Evolutionary conservation across 108 stramenopile species (phyloP).

Genomic region (Discostella pseudostelligera): DNA sequence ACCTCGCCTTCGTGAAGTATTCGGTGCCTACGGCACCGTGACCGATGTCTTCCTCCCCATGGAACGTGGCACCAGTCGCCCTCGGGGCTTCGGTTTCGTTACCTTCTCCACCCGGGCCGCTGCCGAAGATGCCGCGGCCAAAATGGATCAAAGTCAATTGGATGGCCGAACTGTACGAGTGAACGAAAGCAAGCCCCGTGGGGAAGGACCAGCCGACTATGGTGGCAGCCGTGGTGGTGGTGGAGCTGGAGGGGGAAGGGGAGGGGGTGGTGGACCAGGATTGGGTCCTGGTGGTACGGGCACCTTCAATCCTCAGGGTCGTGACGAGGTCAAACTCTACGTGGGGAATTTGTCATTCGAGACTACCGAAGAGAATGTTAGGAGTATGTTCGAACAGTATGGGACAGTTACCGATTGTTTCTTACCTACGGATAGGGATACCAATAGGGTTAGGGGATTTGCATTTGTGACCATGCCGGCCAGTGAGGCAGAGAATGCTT

Average conservation of each 20-base stretch:
- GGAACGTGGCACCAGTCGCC: constrained; percentile 53
- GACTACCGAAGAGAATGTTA: constrained; percentile 46
- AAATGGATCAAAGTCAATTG: constrained; percentile 49
- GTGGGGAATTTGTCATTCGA: constrained; percentile 72
- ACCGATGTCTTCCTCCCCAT: constrained; percentile 62
- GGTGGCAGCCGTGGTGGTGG: constrained; percentile 24
- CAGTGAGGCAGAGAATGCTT: constrained; percentile 51
- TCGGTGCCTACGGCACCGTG: constrained; percentile 51
- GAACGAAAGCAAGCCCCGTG: constrained; percentile 52
- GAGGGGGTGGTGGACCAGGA: constrained; percentile 37
- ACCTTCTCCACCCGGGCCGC: constrained; percentile 41
- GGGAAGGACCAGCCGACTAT: constrained; percentile 9
- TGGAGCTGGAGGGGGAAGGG: constrained; percentile 16
- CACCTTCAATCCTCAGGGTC: constrained; percentile 71
- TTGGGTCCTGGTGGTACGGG: constrained; percentile 51
- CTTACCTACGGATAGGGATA: constrained; percentile 53
- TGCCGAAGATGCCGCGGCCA: constrained; percentile 52
- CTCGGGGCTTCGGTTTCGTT: constrained; percentile 60
- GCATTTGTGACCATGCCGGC: constrained; percentile 73
- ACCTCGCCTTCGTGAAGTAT: constrained; percentile 47
- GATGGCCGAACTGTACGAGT: constrained; percentile 60
- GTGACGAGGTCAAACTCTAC: constrained; percentile 71
- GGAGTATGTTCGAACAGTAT: constrained; percentile 56
- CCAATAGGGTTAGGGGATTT: constrained; percentile 56
- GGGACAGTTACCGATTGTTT: constrained; percentile 53